Evolutionary conservation across 2,329 filamentous ascomycete species (phyloP).

Genomic region (Fulvia fulva): DNA sequence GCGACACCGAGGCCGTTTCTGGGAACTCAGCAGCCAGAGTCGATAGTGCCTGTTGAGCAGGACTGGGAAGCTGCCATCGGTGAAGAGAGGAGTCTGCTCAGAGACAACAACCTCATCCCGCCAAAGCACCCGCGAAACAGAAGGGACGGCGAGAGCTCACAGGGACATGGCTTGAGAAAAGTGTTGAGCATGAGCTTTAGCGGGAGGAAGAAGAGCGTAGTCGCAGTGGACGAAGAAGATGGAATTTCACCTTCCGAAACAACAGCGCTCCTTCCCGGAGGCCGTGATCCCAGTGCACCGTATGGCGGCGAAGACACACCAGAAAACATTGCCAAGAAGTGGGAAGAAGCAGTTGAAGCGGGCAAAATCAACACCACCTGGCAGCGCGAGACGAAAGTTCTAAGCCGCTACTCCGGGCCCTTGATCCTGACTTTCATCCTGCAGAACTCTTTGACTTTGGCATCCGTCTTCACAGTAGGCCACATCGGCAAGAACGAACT

Average conservation of each 20-base stretch:
- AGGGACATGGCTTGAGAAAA: conserved; percentile 16
- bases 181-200: conserved; percentile 18
- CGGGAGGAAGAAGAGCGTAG: conserved; percentile 30
- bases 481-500: conserved; percentile 48
- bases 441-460: conserved; percentile 47
- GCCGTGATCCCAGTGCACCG: conserved; percentile 27
- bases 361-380: conserved; percentile 85
- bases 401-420: conserved; percentile 48
- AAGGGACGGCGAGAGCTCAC: conserved; percentile 22
- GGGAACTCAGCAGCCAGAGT: conserved; percentile 52
- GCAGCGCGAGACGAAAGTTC: conserved; percentile 81
- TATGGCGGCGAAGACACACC: conserved; percentile 49
- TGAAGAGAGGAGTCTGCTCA: conserved; percentile 56
- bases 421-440: conserved; percentile 47
- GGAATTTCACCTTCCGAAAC: conserved; percentile 36
- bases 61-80: conserved; percentile 53
- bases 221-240: conserved; percentile 23
- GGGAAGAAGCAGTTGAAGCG: conserved; percentile 78
- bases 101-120: conserved; percentile 57
- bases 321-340: conserved; percentile 65
- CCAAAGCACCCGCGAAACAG: conserved; percentile 45
- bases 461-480: conserved; percentile 48
- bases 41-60: conserved; percentile 38
- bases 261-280: conserved; percentile 44
- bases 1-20: conserved; percentile 68